These are phyloP conservation scores for Plectosphaerella cucumerina DNA, from an alignment of 2,329 filamentous ascomycete genomes.

Conservation along the genomic window DNA sequence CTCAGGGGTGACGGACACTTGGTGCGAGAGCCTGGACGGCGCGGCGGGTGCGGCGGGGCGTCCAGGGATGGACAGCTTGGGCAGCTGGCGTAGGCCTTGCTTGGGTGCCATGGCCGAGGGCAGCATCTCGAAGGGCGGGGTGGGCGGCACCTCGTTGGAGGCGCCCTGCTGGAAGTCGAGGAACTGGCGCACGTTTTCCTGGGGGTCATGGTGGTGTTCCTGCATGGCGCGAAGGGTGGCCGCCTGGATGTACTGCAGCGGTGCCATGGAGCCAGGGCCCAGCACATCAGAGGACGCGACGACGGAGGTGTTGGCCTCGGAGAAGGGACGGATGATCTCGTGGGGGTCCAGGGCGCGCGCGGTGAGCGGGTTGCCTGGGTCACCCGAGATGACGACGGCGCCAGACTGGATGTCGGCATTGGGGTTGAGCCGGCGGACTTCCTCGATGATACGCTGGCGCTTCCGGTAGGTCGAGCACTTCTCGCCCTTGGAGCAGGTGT, in stretches of 20 bases:
- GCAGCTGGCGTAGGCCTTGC: conserved; percentile 52
- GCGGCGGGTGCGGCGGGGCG: conserved; percentile 15
- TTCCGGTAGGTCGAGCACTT: conserved; percentile 78
- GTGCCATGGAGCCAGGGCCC: conserved; percentile 60
- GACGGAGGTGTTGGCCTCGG: conserved; percentile 74
- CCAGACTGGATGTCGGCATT: conserved; percentile 58
- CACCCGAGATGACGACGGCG: conserved; percentile 71
- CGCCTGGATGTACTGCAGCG: conserved; percentile 69
- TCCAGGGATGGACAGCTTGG: conserved; percentile 58
- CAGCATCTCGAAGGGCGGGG: conserved; percentile 65
- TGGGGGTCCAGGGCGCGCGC: conserved; percentile 49
- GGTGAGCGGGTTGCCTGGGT: conserved; percentile 73
- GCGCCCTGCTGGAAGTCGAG: conserved; percentile 73
- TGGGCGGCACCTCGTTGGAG: conserved; percentile 57
- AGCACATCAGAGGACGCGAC: conserved; percentile 90
- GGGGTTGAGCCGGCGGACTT: conserved; percentile 72
- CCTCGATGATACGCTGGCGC: conserved; percentile 72
- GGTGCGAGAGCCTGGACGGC: conserved; percentile 22
- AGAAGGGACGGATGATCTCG: conserved; percentile 61
- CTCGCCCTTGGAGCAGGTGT: conserved; percentile 82
- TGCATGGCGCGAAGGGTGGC: conserved; percentile 66
- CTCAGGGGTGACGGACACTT: conserved; percentile 18
- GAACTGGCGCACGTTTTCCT: conserved; percentile 91
- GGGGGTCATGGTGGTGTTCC: conserved; percentile 75
- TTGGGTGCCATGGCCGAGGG: conserved; percentile 44